These are phyloP conservation scores for Massospora cicadina DNA, from an alignment of 371 early-diverging fungal species.

Conservation along the genomic window DNA sequence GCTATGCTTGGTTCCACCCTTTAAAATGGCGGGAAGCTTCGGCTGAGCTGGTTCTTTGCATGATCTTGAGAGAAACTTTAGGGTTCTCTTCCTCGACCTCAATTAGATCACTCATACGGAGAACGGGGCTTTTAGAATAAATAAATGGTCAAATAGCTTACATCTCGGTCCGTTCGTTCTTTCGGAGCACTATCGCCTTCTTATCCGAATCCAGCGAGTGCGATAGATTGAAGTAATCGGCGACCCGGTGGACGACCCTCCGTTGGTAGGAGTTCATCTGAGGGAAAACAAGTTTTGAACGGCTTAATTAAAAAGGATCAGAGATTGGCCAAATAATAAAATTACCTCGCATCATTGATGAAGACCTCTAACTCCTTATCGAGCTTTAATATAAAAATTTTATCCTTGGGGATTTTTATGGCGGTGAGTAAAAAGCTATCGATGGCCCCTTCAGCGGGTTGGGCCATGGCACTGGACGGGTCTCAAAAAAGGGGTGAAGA, in stretches of 20 bases:
- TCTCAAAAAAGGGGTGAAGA: neutral
- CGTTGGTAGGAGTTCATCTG: constrained; percentile 63
- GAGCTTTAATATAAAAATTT: constrained; percentile 49
- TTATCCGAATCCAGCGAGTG: constrained; percentile 39
- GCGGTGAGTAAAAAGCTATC: constrained; percentile 32
- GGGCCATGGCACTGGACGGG: neutral
- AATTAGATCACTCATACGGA: constrained; percentile 28
- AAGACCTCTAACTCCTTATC: constrained; percentile 47
- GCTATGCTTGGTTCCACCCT: constrained; percentile 9
- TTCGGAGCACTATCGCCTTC: constrained; percentile 38
- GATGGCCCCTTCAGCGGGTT: neutral
- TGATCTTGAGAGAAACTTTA: constrained; percentile 19
- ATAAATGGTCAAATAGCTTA: constrained; percentile 18
- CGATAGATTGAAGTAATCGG: constrained; percentile 44
- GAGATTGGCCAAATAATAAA: neutral
- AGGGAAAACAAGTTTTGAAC: constrained; percentile 40
- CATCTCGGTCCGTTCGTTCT: constrained; percentile 35
- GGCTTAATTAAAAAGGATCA: too few species aligned
- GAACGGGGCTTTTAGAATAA: constrained; percentile 11
- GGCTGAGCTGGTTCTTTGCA: constrained; percentile 20
- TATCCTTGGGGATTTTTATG: constrained; percentile 46
- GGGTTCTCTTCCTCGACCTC: constrained; percentile 20
- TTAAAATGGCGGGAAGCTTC: neutral
- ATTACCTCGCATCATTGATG: constrained; percentile 36
- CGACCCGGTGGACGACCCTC: constrained; percentile 50